These are phyloP conservation scores for Haplosporangium gracile DNA, from an alignment of 192 early-diverging fungal genomes.

Conservation along the genomic window DNA sequence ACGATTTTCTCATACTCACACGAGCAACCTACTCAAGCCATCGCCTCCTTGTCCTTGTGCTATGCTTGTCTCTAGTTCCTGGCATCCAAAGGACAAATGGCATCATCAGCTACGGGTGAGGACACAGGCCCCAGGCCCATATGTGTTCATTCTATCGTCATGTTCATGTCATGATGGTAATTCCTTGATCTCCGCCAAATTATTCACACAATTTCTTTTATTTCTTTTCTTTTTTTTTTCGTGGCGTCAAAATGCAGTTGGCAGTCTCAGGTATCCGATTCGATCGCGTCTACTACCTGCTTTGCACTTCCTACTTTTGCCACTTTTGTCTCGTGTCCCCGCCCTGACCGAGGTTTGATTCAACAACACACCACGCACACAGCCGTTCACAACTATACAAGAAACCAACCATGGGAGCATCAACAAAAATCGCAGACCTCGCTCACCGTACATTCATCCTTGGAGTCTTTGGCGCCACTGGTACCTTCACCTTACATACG, in stretches of 20 bases:
- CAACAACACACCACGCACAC: neutral
- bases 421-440: constrained; percentile 49
- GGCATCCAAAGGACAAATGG: too few species aligned
- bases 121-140: too few species aligned
- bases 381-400: neutral
- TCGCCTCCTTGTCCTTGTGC: neutral
- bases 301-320: neutral
- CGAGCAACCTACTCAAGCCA: neutral
- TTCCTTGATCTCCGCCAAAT: too few species aligned
- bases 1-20: neutral
- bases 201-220: too few species aligned
- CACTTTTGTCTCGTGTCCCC: neutral
- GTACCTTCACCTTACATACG: neutral
- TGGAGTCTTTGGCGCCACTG: constrained; percentile 50
- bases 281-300: neutral
- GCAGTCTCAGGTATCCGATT: neutral
- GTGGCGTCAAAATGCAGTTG: neutral
- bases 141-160: too few species aligned
- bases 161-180: too few species aligned
- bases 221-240: neutral
- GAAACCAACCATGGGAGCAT: constrained; percentile 21
- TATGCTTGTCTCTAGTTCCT: neutral
- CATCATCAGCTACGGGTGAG: too few species aligned
- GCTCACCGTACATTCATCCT: constrained; percentile 46
- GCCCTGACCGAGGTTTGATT: neutral